Conservation (phyloP, 148 eudicot species). For the Dianthus caryophyllus region DNA sequence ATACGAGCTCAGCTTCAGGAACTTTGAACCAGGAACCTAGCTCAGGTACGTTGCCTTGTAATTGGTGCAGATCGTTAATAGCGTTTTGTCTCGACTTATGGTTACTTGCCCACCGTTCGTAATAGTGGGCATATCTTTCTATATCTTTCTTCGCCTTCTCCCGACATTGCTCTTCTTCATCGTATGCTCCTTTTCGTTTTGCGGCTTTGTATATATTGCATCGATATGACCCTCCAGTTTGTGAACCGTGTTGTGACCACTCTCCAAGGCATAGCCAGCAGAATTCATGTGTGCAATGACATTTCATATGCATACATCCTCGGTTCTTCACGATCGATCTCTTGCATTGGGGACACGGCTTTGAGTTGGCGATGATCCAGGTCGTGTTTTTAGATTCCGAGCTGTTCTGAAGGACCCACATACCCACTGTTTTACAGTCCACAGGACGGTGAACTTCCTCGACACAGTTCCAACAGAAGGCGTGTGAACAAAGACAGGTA, state of each 20-base stretch:
- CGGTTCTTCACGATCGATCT: constrained; percentile 60
- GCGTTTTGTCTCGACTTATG: constrained; percentile 62
- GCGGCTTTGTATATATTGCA: constrained; percentile 46
- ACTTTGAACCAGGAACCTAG: constrained; percentile 47
- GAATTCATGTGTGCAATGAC: constrained; percentile 52
- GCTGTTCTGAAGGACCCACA: constrained; percentile 15
- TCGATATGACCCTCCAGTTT: constrained; percentile 45
- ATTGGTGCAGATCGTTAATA: constrained; percentile 41
- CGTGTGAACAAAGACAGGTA: constrained; percentile 17
- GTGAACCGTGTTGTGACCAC: constrained; percentile 46
- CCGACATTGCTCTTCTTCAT: constrained; percentile 27
- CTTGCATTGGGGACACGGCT: constrained; percentile 67
- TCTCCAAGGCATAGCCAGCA: constrained; percentile 60
- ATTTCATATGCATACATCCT: constrained; percentile 69
- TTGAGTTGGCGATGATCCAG: constrained; percentile 61
- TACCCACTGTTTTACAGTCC: constrained; percentile 16
- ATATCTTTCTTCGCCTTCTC: constrained; percentile 34
- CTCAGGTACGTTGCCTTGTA: constrained; percentile 43
- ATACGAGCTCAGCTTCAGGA: constrained; percentile 57
- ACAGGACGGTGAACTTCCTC: constrained; percentile 22
- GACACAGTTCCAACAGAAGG: constrained; percentile 24
- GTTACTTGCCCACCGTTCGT: constrained; percentile 28
- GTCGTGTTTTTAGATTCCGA: constrained; percentile 35
- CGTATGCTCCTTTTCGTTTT: constrained; percentile 35
- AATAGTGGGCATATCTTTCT: constrained; percentile 34